These are phyloP conservation scores for Tetrahymena thermophila DNA, from an alignment of 73 alveolate species.

Conservation along the genomic window DNA sequence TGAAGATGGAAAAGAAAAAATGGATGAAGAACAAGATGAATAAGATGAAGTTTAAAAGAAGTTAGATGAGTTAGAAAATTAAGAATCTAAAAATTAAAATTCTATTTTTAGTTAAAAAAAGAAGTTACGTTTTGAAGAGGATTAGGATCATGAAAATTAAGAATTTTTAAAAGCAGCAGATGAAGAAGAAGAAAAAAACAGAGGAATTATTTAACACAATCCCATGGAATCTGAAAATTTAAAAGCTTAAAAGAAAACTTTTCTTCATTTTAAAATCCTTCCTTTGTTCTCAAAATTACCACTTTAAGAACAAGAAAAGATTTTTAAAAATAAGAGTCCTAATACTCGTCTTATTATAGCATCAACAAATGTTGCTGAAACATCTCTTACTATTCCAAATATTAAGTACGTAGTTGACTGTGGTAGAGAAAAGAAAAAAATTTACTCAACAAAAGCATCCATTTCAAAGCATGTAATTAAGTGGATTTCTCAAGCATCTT, in stretches of 20 bases:
- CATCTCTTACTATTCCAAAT: constrained; percentile 95
- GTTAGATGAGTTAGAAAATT: constrained; percentile 2
- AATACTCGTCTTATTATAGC: constrained; percentile 84
- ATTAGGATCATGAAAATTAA: constrained; percentile 33
- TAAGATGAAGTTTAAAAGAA: constrained; percentile 30
- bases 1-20: constrained; percentile 3
- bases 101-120: constrained; percentile 2
- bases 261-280: constrained; percentile 35
- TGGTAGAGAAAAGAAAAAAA: constrained; percentile 91
- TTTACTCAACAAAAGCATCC: constrained; percentile 67
- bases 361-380: constrained; percentile 97
- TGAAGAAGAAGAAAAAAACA: constrained; percentile 50
- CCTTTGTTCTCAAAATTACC: constrained; percentile 81
- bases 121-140: constrained; percentile 4
- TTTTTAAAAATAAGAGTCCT: constrained; percentile 66
- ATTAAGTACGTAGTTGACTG: constrained; percentile 91
- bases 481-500: constrained; percentile 94
- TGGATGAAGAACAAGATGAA: constrained; percentile 11
- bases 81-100: constrained; percentile 2
- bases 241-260: constrained; percentile 17
- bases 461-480: constrained; percentile 71
- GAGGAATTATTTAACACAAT: constrained; percentile 32
- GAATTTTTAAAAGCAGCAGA: constrained; percentile 46
- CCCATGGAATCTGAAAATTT: constrained; percentile 42
- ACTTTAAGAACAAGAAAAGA: constrained; percentile 73